Conservation (phyloP, 2,329 filamentous ascomycete genomes). For the Neopestalotiopsis clavispora region DNA sequence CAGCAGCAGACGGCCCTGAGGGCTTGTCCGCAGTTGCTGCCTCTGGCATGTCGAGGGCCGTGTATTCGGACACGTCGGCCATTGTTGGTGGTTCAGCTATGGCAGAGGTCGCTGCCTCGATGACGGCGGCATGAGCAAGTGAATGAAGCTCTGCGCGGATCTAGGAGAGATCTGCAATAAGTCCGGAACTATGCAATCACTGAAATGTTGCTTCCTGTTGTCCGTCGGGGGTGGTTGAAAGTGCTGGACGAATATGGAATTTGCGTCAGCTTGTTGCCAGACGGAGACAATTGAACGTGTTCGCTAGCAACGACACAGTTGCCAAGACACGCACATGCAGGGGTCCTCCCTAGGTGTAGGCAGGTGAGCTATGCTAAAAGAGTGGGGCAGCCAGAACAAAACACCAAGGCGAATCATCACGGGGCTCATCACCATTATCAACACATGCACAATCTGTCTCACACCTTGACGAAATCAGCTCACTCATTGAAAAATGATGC, state of each 20-base stretch:
- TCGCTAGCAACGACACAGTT: neutral
- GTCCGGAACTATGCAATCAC: neutral
- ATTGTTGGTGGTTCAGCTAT: conserved; percentile 17
- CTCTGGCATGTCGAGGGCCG: conserved; percentile 28
- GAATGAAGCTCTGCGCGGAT: neutral
- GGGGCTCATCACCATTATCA: too few species aligned
- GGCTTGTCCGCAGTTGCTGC: conserved; percentile 28
- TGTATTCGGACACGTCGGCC: conserved; percentile 32
- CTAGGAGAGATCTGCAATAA: neutral
- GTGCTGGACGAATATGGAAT: neutral
- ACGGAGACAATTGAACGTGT: conserved; percentile 14
- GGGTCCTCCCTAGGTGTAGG: neutral
- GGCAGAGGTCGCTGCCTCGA: conserved; percentile 14
- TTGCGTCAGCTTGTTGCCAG: conserved; percentile 8
- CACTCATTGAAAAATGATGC: too few species aligned
- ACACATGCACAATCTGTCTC: too few species aligned
- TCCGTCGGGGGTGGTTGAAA: neutral
- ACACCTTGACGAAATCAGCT: too few species aligned
- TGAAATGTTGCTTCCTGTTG: neutral
- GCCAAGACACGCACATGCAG: conserved; percentile 5
- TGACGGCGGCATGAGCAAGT: conserved; percentile 12
- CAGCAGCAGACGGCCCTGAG: conserved; percentile 33
- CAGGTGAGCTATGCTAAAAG: neutral
- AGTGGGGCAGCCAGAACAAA: neutral
- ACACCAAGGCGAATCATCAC: neutral